These are phyloP conservation scores for Moesziomyces antarcticus DNA, from an alignment of 1,284 basidiomycete species.

Conservation along the genomic window DNA sequence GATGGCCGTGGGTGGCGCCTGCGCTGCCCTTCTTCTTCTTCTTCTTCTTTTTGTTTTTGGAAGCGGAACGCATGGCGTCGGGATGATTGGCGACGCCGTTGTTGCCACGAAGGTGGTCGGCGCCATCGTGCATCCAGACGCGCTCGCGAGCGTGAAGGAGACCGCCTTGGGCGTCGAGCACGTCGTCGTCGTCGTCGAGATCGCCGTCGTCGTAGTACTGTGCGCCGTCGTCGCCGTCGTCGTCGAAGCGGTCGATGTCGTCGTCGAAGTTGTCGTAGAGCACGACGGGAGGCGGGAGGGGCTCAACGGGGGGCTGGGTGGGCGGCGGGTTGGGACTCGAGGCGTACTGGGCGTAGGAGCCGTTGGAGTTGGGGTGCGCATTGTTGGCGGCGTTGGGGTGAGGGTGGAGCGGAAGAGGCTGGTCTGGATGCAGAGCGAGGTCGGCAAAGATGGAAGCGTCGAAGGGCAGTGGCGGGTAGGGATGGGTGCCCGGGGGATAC, in stretches of 20 bases:
- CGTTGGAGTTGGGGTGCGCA: conserved; percentile 29
- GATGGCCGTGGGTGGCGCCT: conserved; percentile 66
- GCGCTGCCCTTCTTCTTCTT: conserved; percentile 68
- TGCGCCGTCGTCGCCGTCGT: conserved; percentile 60
- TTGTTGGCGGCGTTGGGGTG: conserved; percentile 51
- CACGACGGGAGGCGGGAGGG: conserved; percentile 58
- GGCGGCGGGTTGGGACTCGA: conserved; percentile 55
- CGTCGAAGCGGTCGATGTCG: conserved; percentile 56
- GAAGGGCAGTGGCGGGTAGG: conserved; percentile 60
- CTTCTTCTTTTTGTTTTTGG: conserved; percentile 72
- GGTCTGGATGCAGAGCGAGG: conserved; percentile 57
- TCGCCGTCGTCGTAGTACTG: conserved; percentile 64
- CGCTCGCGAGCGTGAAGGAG: conserved; percentile 38
- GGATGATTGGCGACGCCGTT: conserved; percentile 20
- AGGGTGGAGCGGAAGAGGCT: conserved; percentile 54
- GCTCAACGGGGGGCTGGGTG: conserved; percentile 57
- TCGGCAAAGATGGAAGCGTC: conserved; percentile 65
- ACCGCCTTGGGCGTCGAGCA: conserved; percentile 35
- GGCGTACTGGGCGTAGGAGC: conserved; percentile 49
- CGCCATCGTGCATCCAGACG: conserved; percentile 43
- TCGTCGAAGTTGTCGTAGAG: conserved; percentile 65
- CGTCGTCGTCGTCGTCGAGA: conserved; percentile 50
- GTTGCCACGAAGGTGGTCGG: conserved; percentile 24
- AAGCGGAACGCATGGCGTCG: conserved; percentile 29
- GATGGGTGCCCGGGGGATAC: conserved; percentile 52